Percentiles rank a stretch among this genome's conserved stretches.
Evolutionary conservation across 306 rosid genomes (phyloP).

Genomic region (Lotus japonicus): DNA sequence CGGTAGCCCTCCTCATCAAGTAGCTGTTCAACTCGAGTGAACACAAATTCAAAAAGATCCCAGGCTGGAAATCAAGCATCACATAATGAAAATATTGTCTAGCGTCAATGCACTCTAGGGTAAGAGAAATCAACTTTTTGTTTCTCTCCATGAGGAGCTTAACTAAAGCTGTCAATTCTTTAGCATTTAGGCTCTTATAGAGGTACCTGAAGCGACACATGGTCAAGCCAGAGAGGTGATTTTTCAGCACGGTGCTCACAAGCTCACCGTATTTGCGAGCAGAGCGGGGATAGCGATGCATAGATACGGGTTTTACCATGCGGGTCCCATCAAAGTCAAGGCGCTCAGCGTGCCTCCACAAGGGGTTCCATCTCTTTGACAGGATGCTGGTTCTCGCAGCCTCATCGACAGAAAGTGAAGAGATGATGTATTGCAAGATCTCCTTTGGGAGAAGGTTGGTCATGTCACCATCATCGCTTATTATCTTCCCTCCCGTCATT

Average conservation of each 20-base stretch:
- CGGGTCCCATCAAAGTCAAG: neutral
- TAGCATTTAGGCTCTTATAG: neutral
- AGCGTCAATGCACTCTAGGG: neutral
- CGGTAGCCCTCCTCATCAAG: neutral
- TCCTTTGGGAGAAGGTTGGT: too few relatives aligned
- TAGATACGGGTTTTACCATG: neutral
- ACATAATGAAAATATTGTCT: fast-evolving
- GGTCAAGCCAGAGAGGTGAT: neutral
- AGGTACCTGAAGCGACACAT: neutral
- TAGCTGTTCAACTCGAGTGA: constrained; percentile 13
- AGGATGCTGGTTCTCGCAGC: neutral
- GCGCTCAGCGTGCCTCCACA: neutral
- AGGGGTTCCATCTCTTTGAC: neutral
- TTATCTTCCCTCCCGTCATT: too few relatives aligned
- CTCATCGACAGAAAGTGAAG: too few relatives aligned
- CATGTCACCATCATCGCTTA: too few relatives aligned
- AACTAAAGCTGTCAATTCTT: neutral
- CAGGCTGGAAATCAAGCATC: neutral
- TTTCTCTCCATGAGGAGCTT: neutral
- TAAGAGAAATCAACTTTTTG: neutral
- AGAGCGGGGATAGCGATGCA: too few relatives aligned
- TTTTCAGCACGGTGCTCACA: neutral
- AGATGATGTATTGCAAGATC: too few relatives aligned
- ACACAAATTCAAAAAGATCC: neutral
- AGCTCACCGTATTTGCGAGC: neutral